A percentile compares a stretch with the other conserved stretches of the same genome.
These are phyloP conservation scores for Fusarium mexicanum DNA, from an alignment of 2,329 filamentous ascomycete genomes.

Conservation along the genomic window DNA sequence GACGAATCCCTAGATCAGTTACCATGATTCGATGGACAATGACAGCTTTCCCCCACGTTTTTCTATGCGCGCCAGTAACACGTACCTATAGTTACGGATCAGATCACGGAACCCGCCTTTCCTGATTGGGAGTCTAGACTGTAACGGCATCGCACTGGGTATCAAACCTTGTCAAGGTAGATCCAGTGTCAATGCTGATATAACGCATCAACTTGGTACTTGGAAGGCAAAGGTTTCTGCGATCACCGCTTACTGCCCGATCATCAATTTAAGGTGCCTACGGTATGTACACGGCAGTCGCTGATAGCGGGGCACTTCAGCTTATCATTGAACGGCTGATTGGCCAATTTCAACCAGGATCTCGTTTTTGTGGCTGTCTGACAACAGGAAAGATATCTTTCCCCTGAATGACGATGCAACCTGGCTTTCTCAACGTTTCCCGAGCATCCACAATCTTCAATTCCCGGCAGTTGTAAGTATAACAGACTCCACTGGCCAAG, in stretches of 20 bases:
- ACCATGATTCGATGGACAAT: not conserved
- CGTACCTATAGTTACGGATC: not conserved
- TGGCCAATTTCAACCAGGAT: not conserved
- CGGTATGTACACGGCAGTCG: not conserved
- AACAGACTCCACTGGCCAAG: not conserved
- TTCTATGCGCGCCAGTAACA: conserved; percentile 13
- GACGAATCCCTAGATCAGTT: not conserved
- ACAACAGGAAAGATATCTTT: not conserved
- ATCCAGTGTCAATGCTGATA: not conserved
- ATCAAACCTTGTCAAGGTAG: not conserved
- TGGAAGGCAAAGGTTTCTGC: not conserved
- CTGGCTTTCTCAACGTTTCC: not conserved
- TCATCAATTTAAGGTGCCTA: not conserved
- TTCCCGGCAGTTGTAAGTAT: not conserved
- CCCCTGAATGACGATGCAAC: not conserved
- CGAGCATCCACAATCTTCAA: not conserved
- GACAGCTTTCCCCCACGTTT: not conserved
- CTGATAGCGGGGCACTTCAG: not conserved
- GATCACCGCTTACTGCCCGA: not conserved
- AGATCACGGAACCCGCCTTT: not conserved
- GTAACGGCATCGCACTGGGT: not conserved
- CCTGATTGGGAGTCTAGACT: not conserved
- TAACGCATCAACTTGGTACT: not conserved
- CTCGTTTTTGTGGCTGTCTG: not conserved
- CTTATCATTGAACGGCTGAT: not conserved